Percentiles rank a stretch among this genome's conserved stretches.
phyloP scores from a whole-genome alignment of 2,329 filamentous ascomycete species.

The Tothia fuscella region DNA sequence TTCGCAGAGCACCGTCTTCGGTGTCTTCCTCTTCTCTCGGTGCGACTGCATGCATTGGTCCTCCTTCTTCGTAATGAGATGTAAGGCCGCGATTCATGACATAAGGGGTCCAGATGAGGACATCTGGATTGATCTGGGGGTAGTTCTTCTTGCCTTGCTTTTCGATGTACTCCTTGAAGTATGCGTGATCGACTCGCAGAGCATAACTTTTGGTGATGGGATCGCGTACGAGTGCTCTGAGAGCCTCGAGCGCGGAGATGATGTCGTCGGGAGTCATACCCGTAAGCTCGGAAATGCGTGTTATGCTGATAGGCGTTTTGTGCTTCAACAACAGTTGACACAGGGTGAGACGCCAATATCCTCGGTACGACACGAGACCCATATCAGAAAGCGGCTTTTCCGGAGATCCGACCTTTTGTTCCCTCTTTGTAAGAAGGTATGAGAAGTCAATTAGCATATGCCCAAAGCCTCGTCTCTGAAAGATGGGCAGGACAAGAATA shows the following conservation, averaged over 20 bases:
- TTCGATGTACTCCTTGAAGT: slow-evolving; percentile 75
- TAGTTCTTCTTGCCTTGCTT: slow-evolving; percentile 87
- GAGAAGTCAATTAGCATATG: slow-evolving; percentile 97
- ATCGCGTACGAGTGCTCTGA: slow-evolving; percentile 81
- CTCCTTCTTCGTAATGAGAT: slow-evolving; percentile 71
- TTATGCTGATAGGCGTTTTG: slow-evolving; percentile 43
- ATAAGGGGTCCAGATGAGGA: slow-evolving; percentile 89
- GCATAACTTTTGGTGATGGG: slow-evolving; percentile 82
- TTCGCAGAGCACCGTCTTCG: slow-evolving; percentile 24
- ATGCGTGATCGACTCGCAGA: slow-evolving; percentile 72
- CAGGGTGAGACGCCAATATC: slow-evolving; percentile 87
- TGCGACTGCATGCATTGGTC: slow-evolving; percentile 73
- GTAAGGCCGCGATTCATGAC: slow-evolving; percentile 83
- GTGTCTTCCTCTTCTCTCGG: slow-evolving; percentile 65
- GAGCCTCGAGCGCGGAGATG: slow-evolving; percentile 79
- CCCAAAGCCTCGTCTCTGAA: slow-evolving; percentile 93
- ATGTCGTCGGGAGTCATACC: slow-evolving; percentile 96
- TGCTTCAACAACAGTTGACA: slow-evolving; percentile 69
- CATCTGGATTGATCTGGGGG: slow-evolving; percentile 67
- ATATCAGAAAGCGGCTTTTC: slow-evolving; percentile 97
- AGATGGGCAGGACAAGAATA: slow-evolving; percentile 89
- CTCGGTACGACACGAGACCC: slow-evolving; percentile 92
- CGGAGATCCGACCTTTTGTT: slow-evolving; percentile 86
- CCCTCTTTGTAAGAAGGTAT: slow-evolving; percentile 85
- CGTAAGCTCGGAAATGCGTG: slow-evolving; percentile 70